A percentile compares a stretch with the other conserved stretches of the same genome.
These are phyloP conservation scores for Coemansia sp. DNA, from an alignment of 192 early-diverging fungal species.

Conservation along the genomic window DNA sequence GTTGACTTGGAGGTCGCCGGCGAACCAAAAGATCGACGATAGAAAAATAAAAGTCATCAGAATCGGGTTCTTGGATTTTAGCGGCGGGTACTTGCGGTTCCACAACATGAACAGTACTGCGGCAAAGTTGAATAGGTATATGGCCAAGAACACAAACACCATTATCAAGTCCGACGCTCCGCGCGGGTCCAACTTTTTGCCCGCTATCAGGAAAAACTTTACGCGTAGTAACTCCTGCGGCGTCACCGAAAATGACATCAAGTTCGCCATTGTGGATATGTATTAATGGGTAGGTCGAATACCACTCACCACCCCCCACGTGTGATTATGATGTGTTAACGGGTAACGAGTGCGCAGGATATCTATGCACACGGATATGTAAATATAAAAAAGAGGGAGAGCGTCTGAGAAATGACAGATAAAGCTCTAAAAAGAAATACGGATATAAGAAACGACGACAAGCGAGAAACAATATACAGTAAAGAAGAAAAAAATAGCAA, in stretches of 20 bases:
- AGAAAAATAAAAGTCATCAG: constrained; percentile 42
- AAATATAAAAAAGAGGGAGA: not conserved
- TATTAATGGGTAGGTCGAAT: constrained; percentile 27
- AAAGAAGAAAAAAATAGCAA: not conserved
- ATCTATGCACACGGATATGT: constrained; percentile 3
- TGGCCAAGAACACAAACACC: constrained; percentile 8
- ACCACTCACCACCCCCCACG: not conserved
- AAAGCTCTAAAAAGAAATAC: not conserved
- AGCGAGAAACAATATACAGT: not conserved
- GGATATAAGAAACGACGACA: not conserved
- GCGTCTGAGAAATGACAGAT: not conserved
- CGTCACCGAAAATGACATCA: constrained; percentile 6
- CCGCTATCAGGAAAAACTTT: not conserved
- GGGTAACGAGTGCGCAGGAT: not conserved
- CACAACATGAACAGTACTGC: constrained; percentile 31
- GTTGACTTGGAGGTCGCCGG: constrained; percentile 53
- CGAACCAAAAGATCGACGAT: constrained; percentile 45
- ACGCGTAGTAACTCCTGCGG: constrained; percentile 18
- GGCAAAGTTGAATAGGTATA: constrained; percentile 33
- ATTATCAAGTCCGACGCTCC: constrained; percentile 20
- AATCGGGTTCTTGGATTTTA: constrained; percentile 54
- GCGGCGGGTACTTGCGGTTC: constrained; percentile 54
- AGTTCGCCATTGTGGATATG: constrained; percentile 2
- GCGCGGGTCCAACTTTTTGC: constrained; percentile 25
- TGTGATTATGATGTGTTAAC: constrained; percentile 24